Base-by-base conservation (phyloP, 2,329 filamentous ascomycete species). In the Clarireedia monteithiana region DNA sequence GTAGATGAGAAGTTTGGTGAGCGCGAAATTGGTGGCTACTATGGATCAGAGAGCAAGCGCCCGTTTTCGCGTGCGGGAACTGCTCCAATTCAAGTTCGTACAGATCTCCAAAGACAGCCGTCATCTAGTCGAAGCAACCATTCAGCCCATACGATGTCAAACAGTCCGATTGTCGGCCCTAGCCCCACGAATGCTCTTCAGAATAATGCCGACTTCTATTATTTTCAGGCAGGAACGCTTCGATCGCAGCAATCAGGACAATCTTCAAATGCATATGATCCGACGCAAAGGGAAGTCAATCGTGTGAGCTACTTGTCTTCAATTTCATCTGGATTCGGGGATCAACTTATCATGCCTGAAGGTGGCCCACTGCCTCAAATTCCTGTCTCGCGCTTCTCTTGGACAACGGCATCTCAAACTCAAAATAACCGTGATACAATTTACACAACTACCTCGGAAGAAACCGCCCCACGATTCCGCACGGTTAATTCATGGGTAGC, bases 401-500 rank as follows among this genome's bases (percentile, higher is more conserved):
- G 67, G 67, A 60, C 61, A 5, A 60, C 57, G 12, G 52, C 58
- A 50, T 48, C 50, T 36, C 52, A 38, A 60, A 48, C 56, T 23
- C 47, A 56, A 24, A 53, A 60, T 27, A 58, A 67, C 34, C 55
- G 68, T 46, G 67, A 69, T 50, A 69, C 68, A 2, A 53, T 66
- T 23, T 68, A 66, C 46, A 69, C 67, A 5, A 63, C 60, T 5
- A 58, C 64, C 23, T 70, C 68, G 2, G 57, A 61, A 10, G 68
- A 69, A 9, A 60, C 67, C 7, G 62, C 79, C 5, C 73, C 79
- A 14, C 75, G 77, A 4, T 86, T 84, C 67, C 75, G 80, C 38
- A 77, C 74, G 6, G 74, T 86, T 55, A 76, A 74, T 55, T 84
- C 81, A 30, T 87, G 84, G 84, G 83, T 87, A 2, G 77, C 77